Evolutionary conservation across 202 grass and related monocot genomes (phyloP), one percentile per base, ranked within the genome.

Genomic region (Digitaria exilis): DNA sequence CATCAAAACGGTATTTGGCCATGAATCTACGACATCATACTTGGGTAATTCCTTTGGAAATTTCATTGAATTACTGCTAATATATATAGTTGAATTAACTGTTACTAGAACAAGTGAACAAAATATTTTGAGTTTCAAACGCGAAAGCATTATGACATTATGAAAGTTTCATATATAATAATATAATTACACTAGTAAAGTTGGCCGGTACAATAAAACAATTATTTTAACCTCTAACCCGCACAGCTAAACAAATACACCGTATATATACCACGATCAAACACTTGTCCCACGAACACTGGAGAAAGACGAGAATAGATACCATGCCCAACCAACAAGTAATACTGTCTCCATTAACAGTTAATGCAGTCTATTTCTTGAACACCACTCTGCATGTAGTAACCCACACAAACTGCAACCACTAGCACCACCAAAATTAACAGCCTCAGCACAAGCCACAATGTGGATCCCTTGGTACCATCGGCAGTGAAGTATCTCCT

Each of bases 331-430:
- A 3, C 76, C 39, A 89, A 62, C 87, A 89, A 64, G 85, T 81
- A 6, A 89, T 25, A 65, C 72, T 72, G 64, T 81, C 82, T 7
- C 22, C 19, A 5, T 81, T 42, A 89, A 69, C 87, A 89, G 63
- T 89, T 85, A 6, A 89, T 19, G 72, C 87, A 89, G 71, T 89
- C 87, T 10, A 82, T 63, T 48, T 89, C 87, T 19, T 75, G 45
- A 48, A 11, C 45, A 81, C 64, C 74, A 4, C 78, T 65, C 29
- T 85, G 78, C 87, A 73, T 64, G 57, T 86, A 75, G 69, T 80
- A 77, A 64, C 71, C 78, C 21, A 86, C 79, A 35, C 78, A 89
- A 35, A 89, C 73, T 19, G 88, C 79, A 22, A 82, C 31, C 37
- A 89, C 21, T 19, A 89, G 19, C 58, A 89, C 66, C 42, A 86